Conservation (phyloP, 1,284 basidiomycete genomes). For the Cutaneotrichosporon sp. region DNA sequence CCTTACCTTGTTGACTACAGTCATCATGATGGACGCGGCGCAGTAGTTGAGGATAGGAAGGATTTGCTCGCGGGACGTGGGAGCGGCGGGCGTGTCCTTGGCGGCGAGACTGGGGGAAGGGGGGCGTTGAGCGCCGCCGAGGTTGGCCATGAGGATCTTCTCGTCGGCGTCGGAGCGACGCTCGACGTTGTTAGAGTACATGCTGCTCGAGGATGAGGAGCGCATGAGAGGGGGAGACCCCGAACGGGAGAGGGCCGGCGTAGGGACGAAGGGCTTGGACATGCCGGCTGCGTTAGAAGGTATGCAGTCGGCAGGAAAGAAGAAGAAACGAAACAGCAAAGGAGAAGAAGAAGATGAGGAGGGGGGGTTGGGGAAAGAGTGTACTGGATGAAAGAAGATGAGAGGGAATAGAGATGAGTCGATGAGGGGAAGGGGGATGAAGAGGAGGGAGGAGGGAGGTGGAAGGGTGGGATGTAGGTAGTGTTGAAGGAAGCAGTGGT, state of each 20-base stretch:
- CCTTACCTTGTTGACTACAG: constrained; percentile 88
- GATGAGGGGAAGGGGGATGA: background rate
- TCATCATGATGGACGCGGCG: constrained; percentile 93
- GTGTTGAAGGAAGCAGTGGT: background rate
- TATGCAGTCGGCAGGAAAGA: background rate
- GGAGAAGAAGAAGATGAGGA: background rate
- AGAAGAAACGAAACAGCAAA: background rate
- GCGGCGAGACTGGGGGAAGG: constrained; percentile 18
- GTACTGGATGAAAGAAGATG: background rate
- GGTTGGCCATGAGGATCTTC: constrained; percentile 31
- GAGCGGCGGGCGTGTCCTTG: background rate
- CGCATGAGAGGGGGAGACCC: constrained; percentile 35
- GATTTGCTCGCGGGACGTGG: constrained; percentile 53
- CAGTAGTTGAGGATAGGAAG: constrained; percentile 88
- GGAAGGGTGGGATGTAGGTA: background rate
- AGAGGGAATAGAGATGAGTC: background rate
- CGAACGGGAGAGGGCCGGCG: constrained; percentile 41
- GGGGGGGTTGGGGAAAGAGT: background rate
- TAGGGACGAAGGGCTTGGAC: constrained; percentile 46
- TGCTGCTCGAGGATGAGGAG: constrained; percentile 28
- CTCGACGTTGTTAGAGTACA: constrained; percentile 22
- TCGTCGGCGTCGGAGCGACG: constrained; percentile 30
- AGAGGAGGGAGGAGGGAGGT: background rate
- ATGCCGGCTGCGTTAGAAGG: constrained; percentile 21
- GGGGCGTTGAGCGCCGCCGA: constrained; percentile 29